Evolutionary conservation across 2,329 filamentous ascomycete species (phyloP), one percentile per base, ranked within the genome.

Genomic region (Pleoardoris graminearum): DNA sequence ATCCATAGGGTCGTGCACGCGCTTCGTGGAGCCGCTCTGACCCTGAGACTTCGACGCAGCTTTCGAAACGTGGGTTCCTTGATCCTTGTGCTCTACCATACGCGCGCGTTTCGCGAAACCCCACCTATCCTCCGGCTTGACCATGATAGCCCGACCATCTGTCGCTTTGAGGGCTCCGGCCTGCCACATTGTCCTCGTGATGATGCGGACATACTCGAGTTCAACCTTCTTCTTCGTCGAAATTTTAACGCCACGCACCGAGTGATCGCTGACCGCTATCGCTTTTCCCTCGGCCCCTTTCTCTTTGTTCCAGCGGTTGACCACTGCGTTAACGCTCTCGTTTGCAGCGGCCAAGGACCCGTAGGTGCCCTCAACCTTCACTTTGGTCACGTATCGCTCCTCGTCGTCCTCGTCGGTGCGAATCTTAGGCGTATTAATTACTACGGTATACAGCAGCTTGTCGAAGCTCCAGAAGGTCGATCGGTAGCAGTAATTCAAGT

Each of bases 401-500:
- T 23, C n/a, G 5, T 25, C 22, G 12, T 46, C 12, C 12, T 16
- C 17, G 23, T 19, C 11, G 17, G n/a, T 38, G 19, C 16, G 22
- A 11, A 19, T 8, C 3, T 29, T 30, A 3, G 22, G 33, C 6
- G 22, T 48, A 5, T 48, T 33, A 4, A 48, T 16, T 1, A 48
- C 44, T 5, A 48, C 44, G 5, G 23, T 38, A n/a, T 48, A 48
- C 4, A 48, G 33, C n/a, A 38, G 22, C 23, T 48, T 48, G 14
- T 12, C 16, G 10, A 38, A 21, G 32, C 22, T 48, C 44, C 44
- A 48, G 7, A 25, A 8, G 3, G 7, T 3, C 2, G 7, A 38
- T 19, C 23, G 44, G 11, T 36, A 29, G 44, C 44, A 48, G 22
- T 48, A 37, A 7, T 48, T 39, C 23, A 48, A 38, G 25, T 48